Evolutionary conservation across 2,329 filamentous ascomycete genomes (phyloP), one percentile per base, ranked within the genome.

Genomic region (Chaetomium strumarium): DNA sequence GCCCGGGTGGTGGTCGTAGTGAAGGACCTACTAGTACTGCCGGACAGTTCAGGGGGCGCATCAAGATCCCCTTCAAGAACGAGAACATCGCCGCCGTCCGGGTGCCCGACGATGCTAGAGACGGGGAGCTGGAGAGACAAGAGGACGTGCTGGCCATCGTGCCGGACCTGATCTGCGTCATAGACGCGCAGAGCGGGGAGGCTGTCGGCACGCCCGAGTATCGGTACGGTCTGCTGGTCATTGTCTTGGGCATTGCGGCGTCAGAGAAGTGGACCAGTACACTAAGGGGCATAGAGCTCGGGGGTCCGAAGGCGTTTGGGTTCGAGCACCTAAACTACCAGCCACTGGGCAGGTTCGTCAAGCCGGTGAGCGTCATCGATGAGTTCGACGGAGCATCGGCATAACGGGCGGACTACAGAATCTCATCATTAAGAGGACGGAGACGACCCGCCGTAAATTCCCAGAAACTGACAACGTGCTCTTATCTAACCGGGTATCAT

Each of bases 21-120:
- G 34, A 3, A 14, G 11, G 12, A 2, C 33, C 2, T 14, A 57
- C n/a, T n/a, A n/a, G n/a, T n/a, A n/a, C n/a, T n/a, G n/a, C 24
- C 2, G 51, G 24, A 7, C 24, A 55, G 31, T 69, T 76, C 63
- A 54, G 62, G 40, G 80, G 80, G 0, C 58, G 67, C 30, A 67
- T 86, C 63, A 83, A 79, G 62, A 83, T 88, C 45, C 83, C 84
- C 0, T 87, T 87, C 71, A 86, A 86, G 68, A 88, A 88, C 65
- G 84, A 88, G 63, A 88, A 87, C 60, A 84, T 88, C 41, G 78
- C 78, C n/a, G 83, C 79, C 0, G 67, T 75, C 42, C 68, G 60
- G 46, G 57, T 71, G 0, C 58, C 62, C 5, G 46, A 45, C 7
- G 24, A 30, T 4, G 46, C 16, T 2, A 31, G 41, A 7, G 36